A percentile compares a stretch with the other conserved stretches of the same genome.
Conservation (phyloP, 192 early-diverging fungal species). For the Coemansia sp. region DNA sequence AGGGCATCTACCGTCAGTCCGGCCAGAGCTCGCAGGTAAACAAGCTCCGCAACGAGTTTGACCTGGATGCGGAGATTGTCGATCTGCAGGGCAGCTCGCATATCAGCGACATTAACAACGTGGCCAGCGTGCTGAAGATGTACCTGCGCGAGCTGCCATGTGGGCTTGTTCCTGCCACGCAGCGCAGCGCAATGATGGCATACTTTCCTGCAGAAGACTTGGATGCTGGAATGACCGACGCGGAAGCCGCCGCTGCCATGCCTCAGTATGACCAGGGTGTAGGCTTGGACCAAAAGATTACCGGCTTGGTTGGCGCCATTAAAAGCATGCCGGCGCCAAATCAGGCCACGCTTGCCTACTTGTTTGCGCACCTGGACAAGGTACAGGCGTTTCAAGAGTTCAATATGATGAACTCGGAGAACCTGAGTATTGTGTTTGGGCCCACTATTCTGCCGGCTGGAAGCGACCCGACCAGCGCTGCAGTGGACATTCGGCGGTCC, state of each 20-base stretch:
- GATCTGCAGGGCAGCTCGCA: conserved; percentile 60
- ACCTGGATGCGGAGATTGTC: conserved; percentile 66
- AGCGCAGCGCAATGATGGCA: conserved; percentile 27
- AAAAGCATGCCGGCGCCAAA: conserved; percentile 76
- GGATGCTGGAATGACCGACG: conserved; percentile 2
- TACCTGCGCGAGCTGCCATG: conserved; percentile 95
- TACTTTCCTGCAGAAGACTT: conserved; percentile 17
- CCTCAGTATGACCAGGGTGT: conserved; percentile 16
- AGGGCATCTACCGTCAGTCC: conserved; percentile 87
- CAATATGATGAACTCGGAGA: conserved; percentile 85
- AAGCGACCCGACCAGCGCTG: conserved; percentile 26
- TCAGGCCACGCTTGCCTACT: conserved; percentile 74
- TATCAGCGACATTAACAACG: conserved; percentile 72
- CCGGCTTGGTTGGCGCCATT: conserved; percentile 18
- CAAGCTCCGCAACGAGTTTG: conserved; percentile 66
- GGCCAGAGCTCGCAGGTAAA: conserved; percentile 74
- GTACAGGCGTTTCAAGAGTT: conserved; percentile 68
- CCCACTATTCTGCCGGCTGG: conserved; percentile 59
- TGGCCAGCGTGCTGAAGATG: conserved; percentile 83
- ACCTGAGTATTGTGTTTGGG: conserved; percentile 90
- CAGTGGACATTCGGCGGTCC: conserved; percentile 30
- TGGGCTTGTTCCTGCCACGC: conserved; percentile 65
- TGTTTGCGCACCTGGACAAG: conserved; percentile 79
- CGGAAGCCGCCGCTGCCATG: background rate
- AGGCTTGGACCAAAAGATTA: conserved; percentile 25